Conservation (phyloP, 768 basidiomycete species). For the Auricularia sp. region DNA sequence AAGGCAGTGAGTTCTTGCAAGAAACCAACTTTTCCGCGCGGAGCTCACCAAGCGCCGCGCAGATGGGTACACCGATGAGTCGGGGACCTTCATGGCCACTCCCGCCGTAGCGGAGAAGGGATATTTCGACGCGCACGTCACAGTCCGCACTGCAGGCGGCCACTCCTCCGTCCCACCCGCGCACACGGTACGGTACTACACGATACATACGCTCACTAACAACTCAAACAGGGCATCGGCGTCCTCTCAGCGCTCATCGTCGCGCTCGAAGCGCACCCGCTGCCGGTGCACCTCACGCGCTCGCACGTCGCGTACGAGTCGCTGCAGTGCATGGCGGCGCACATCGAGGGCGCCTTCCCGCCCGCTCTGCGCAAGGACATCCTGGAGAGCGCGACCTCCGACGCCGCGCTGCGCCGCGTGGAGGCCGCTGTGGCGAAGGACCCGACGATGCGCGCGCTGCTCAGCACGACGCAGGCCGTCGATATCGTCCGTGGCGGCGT, state of each 20-base stretch:
- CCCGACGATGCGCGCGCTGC: conserved; percentile 32
- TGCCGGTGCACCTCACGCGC: conserved; percentile 32
- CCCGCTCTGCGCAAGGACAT: conserved; percentile 37
- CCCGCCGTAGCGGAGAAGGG: conserved; percentile 67
- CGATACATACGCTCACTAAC: too few relatives aligned
- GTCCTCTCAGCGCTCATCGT: conserved; percentile 64
- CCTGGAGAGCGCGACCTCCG: conserved; percentile 34
- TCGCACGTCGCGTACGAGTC: conserved; percentile 47
- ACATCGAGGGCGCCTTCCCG: conserved; percentile 45
- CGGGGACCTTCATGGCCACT: conserved; percentile 46
- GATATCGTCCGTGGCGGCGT: conserved; percentile 55
- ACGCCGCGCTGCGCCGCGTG: conserved; percentile 41
- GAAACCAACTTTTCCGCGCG: too few relatives aligned
- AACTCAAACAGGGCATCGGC: conserved; percentile 53
- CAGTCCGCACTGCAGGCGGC: conserved; percentile 63
- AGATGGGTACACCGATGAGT: conserved; percentile 13
- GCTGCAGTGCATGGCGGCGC: conserved; percentile 56
- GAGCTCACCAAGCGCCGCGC: too few relatives aligned
- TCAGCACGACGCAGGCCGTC: conserved; percentile 69
- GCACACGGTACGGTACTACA: conserved; percentile 64
- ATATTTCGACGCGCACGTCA: conserved; percentile 47
- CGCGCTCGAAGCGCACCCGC: conserved; percentile 56
- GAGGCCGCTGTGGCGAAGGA: conserved; percentile 32
- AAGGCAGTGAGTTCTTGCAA: conserved; percentile 39
- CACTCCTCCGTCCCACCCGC: conserved; percentile 78